phyloP scores from a whole-genome alignment of 768 basidiomycete species.

The Lactarius hatsudake region DNA sequence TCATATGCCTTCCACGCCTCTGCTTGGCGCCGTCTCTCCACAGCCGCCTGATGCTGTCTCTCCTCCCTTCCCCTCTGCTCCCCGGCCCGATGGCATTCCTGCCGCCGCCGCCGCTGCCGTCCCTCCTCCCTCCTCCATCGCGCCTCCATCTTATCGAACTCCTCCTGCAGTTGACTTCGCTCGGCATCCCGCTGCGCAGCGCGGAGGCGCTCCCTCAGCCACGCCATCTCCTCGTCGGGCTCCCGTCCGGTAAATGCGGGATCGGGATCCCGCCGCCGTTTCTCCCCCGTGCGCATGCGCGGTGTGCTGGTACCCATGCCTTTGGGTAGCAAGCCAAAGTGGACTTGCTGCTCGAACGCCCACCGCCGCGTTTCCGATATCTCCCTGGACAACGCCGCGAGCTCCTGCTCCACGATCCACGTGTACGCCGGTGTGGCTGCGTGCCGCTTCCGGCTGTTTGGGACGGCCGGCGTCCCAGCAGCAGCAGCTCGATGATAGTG shows the following conservation, averaged over 20 bases:
- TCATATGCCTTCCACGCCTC: constrained; percentile 68
- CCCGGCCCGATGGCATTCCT: constrained; percentile 36
- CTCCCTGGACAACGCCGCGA: constrained; percentile 41
- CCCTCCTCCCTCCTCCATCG: constrained; percentile 46
- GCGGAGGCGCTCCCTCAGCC: constrained; percentile 16
- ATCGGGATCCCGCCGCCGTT: constrained; percentile 4
- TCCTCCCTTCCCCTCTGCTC: constrained; percentile 42
- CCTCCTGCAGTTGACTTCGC: constrained; percentile 49
- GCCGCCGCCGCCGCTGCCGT: constrained; percentile 37
- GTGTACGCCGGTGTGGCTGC: constrained; percentile 35
- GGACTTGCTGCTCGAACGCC: constrained; percentile 56
- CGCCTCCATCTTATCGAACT: constrained; percentile 52
- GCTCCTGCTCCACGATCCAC: constrained; percentile 54
- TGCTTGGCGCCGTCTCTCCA: constrained; percentile 41
- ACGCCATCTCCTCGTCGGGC: constrained; percentile 16
- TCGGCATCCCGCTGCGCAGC: constrained; percentile 31
- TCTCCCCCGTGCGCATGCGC: constrained; percentile 1
- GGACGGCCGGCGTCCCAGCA: constrained; percentile 7
- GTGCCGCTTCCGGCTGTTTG: constrained; percentile 27
- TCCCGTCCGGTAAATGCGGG: constrained; percentile 3
- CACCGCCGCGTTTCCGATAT: constrained; percentile 59
- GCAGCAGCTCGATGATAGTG: constrained; percentile 9
- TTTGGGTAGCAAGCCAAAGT: constrained; percentile 19
- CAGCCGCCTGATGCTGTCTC: constrained; percentile 36
- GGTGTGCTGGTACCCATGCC: too few species aligned